Evolutionary conservation across 805 yeast species (phyloP).

Genomic region (Candida morakotiae): DNA sequence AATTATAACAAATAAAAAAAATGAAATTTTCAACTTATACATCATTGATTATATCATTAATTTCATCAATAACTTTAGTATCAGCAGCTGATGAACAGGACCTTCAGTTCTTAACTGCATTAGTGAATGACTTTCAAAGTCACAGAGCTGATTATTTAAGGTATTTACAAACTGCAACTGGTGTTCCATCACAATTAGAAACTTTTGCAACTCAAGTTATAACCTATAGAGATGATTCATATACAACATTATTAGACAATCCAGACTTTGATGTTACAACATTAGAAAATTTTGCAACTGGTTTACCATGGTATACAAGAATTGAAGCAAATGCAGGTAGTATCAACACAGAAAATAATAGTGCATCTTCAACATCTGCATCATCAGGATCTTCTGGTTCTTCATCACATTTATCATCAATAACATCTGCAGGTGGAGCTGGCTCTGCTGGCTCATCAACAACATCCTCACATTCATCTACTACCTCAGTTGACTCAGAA

Average conservation of each 20-base stretch:
- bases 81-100: constrained; percentile 18
- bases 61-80: constrained; percentile 16
- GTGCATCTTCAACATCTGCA: neutral
- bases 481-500: neutral
- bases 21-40: constrained; percentile 17
- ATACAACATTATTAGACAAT: constrained; percentile 31
- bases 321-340: constrained; percentile 12
- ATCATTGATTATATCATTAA: constrained; percentile 4
- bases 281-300: constrained; percentile 29
- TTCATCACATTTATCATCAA: neutral
- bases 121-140: constrained; percentile 29
- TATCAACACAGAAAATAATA: neutral
- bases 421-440: constrained; percentile 3
- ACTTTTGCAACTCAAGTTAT: constrained; percentile 23
- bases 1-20: neutral
- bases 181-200: constrained; percentile 24
- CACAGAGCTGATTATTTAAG: constrained; percentile 23
- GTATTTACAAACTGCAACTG: constrained; percentile 22
- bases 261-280: constrained; percentile 18
- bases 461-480: neutral
- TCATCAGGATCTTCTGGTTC: constrained; percentile 2
- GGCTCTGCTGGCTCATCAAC: constrained; percentile 5
- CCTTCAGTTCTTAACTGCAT: constrained; percentile 30
- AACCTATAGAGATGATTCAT: constrained; percentile 34
- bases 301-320: constrained; percentile 36